phyloP scores from a whole-genome alignment of 2,329 filamentous ascomycete species.

The Pseudocercospora crystallina region DNA sequence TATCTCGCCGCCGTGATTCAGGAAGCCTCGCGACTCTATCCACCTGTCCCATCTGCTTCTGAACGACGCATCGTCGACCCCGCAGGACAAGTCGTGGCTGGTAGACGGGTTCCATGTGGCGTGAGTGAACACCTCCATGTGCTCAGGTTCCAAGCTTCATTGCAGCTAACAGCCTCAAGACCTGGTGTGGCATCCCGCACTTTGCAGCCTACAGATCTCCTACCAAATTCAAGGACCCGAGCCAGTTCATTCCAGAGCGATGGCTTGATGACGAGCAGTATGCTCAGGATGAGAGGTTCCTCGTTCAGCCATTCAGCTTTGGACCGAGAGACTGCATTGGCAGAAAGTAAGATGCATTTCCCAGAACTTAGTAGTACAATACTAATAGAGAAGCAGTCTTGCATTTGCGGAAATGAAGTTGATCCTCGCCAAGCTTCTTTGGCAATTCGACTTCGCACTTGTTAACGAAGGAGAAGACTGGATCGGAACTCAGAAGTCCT shows the following conservation, averaged over 20 bases:
- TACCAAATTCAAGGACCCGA: slow-evolving; percentile 26
- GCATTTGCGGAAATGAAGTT: slow-evolving; percentile 37
- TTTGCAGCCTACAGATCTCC: slow-evolving; percentile 20
- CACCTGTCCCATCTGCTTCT: slow-evolving; percentile 38
- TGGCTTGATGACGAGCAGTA: slow-evolving; percentile 37
- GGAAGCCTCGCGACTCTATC: slow-evolving; percentile 39
- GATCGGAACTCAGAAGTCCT: too few relatives aligned
- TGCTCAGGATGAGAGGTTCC: slow-evolving; percentile 18
- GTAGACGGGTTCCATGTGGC: too few relatives aligned
- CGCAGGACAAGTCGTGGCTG: too few relatives aligned
- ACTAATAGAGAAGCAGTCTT: slow-evolving; percentile 8
- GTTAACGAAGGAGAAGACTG: too few relatives aligned
- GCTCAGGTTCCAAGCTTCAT: too few relatives aligned
- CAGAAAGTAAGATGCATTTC: slow-evolving; percentile 19
- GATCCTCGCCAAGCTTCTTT: slow-evolving; percentile 38
- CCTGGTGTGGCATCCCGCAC: slow-evolving; percentile 25
- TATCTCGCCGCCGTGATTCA: slow-evolving; percentile 42
- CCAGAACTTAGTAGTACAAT: not conserved
- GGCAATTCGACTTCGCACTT: slow-evolving; percentile 29
- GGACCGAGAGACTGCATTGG: slow-evolving; percentile 37
- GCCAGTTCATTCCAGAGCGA: slow-evolving; percentile 34
- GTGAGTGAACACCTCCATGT: too few relatives aligned
- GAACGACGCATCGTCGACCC: too few relatives aligned
- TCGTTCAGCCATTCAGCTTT: slow-evolving; percentile 28
- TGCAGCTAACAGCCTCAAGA: too few relatives aligned